Evolutionary conservation across 345 rosid species (phyloP).

Genomic region (Gossypium turneri): DNA sequence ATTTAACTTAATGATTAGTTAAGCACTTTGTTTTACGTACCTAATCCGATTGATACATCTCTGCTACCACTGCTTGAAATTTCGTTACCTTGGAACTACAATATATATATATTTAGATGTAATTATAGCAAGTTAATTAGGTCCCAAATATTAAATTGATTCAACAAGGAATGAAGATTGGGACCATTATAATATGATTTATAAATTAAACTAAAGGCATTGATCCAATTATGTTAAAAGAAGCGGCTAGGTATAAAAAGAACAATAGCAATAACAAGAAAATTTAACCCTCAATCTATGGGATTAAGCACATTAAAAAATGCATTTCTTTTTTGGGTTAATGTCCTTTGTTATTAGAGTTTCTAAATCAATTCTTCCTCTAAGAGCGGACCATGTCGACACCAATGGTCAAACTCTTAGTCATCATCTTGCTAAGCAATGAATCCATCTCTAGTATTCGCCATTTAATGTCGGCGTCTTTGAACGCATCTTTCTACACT

Average conservation of each 20-base stretch:
- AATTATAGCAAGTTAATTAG: not conserved
- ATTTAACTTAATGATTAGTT: not conserved
- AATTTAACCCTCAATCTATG: not conserved
- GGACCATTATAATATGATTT: not conserved
- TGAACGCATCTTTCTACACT: no score
- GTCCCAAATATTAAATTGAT: not conserved
- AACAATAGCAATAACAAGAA: not conserved
- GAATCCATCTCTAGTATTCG: no score
- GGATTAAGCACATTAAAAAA: no score
- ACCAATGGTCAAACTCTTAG: no score
- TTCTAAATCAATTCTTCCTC: no score
- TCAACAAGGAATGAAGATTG: not conserved
- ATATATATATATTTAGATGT: not conserved
- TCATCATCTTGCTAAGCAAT: no score
- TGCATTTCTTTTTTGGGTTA: no score
- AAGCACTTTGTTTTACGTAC: not conserved
- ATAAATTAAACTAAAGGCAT: not conserved
- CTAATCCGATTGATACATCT: constrained; percentile 1
- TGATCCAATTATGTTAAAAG: not conserved
- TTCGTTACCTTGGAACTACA: not conserved
- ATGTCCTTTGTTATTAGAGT: no score
- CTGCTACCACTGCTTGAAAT: not conserved
- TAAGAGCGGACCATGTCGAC: no score
- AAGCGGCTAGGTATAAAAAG: not conserved
- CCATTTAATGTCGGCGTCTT: no score